Percentiles rank a stretch among this genome's conserved stretches.
These are phyloP conservation scores for Brassica incana DNA, from an alignment of 345 rosid genomes.

Conservation along the genomic window DNA sequence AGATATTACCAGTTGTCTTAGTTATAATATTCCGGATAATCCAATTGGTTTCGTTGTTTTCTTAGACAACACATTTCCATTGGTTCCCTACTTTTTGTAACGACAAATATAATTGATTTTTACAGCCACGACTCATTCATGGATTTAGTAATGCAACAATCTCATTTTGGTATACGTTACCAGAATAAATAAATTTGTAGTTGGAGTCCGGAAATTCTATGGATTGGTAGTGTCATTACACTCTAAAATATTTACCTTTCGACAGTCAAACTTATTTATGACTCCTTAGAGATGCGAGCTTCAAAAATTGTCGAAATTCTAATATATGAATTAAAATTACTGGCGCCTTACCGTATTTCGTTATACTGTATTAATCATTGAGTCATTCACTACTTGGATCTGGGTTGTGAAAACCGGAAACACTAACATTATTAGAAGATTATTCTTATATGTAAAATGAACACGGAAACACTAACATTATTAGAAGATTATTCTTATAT, in stretches of 20 bases:
- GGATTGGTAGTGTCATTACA: neutral
- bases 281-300: neutral
- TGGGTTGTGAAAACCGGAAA: neutral
- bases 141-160: neutral
- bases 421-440: neutral
- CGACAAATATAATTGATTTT: neutral
- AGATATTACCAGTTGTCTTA: constrained; percentile 16
- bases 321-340: neutral
- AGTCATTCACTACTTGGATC: neutral
- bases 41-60: constrained; percentile 16
- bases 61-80: neutral
- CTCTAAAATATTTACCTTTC: neutral
- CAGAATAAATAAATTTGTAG: constrained; percentile 1
- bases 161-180: neutral
- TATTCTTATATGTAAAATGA: no score
- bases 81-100: neutral
- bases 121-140: neutral
- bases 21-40: neutral
- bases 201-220: neutral
- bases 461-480: neutral
- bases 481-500: neutral
- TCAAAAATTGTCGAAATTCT: neutral
- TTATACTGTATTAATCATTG: neutral
- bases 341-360: neutral
- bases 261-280: neutral